Evolutionary conservation across 2,329 filamentous ascomycete species (phyloP).

Genomic region (Neospermospora avenae): DNA sequence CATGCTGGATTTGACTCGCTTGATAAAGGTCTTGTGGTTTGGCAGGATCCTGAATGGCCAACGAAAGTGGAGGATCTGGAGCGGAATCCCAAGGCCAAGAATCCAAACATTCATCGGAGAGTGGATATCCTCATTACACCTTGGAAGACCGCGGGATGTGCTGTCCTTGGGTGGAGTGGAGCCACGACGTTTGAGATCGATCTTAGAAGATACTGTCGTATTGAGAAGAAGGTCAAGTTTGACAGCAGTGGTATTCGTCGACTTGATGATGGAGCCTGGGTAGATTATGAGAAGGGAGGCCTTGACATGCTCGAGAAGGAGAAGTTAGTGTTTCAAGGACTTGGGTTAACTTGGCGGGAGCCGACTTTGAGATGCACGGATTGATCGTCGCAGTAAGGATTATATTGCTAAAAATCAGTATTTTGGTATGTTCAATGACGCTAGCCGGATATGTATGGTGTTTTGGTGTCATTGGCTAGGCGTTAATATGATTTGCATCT

Average conservation of each 20-base stretch:
- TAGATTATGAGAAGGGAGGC: conserved; percentile 68
- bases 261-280: conserved; percentile 59
- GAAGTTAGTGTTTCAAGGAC: conserved; percentile 71
- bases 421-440: not conserved
- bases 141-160: conserved; percentile 86
- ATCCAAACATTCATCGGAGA: conserved; percentile 72
- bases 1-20: conserved; percentile 77
- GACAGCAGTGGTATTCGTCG: conserved; percentile 83
- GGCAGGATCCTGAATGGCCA: conserved; percentile 66
- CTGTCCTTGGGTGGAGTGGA: conserved; percentile 82
- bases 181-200: conserved; percentile 90
- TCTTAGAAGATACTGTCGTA: conserved; percentile 74
- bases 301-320: conserved; percentile 67
- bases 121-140: conserved; percentile 91
- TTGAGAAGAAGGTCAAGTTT: conserved; percentile 73
- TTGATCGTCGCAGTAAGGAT: not conserved
- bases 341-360: conserved; percentile 65
- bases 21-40: conserved; percentile 90
- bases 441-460: too few species aligned
- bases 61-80: conserved; percentile 36
- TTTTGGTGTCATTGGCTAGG: too few species aligned
- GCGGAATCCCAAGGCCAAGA: conserved; percentile 43
- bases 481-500: too few species aligned
- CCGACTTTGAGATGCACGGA: conserved; percentile 58
- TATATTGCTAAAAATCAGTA: not conserved